phyloP scores from a whole-genome alignment of 805 yeast genomes.

The Ogataea neopini region DNA sequence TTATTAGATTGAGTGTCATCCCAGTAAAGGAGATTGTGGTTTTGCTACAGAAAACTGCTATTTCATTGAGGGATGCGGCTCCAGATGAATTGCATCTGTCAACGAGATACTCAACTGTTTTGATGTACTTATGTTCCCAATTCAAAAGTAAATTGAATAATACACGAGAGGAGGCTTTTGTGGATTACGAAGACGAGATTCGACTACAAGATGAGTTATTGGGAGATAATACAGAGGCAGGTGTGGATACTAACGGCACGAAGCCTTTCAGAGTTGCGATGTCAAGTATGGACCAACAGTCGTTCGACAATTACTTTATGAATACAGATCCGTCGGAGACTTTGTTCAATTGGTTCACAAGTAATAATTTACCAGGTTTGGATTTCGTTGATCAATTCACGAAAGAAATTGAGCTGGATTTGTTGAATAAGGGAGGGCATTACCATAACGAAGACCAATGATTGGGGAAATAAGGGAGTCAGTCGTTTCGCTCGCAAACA shows the following conservation, averaged over 20 bases:
- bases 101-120: conserved; percentile 72
- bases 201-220: conserved; percentile 16
- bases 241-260: background rate
- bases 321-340: conserved; percentile 37
- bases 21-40: conserved; percentile 70
- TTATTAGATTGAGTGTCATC: conserved; percentile 58
- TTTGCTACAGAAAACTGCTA: conserved; percentile 70
- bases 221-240: conserved; percentile 1
- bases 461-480: background rate
- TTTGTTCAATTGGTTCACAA: conserved; percentile 51
- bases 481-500: no score
- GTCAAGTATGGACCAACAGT: conserved; percentile 27
- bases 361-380: conserved; percentile 50
- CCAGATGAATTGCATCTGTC: conserved; percentile 89
- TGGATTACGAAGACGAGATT: conserved; percentile 30
- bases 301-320: conserved; percentile 34
- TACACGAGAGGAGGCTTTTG: conserved; percentile 17
- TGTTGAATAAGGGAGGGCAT: conserved; percentile 36
- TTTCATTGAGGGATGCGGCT: conserved; percentile 73
- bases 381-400: conserved; percentile 79
- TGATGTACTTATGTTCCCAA: conserved; percentile 75
- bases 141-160: conserved; percentile 49
- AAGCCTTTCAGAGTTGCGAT: conserved; percentile 9
- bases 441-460: background rate
- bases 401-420: conserved; percentile 72